Evolutionary conservation across 805 yeast genomes (phyloP), one percentile per base, ranked within the genome.

Genomic region (Starmerella apicola): DNA sequence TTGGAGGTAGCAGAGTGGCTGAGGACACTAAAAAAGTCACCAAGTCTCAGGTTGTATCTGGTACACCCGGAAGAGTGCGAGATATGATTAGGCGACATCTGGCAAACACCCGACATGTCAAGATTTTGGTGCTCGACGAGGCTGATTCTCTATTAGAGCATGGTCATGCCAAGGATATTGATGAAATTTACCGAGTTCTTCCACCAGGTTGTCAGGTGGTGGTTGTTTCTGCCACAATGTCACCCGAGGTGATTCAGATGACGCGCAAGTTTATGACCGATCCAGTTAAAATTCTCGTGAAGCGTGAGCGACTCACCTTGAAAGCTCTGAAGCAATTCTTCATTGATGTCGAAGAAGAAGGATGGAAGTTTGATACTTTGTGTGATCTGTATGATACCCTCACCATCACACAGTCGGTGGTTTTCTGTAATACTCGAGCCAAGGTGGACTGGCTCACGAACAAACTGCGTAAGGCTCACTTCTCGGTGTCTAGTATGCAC

Each of bases 361-460:
- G 79, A 49, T 85, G 78, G 83, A 91, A 91, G 66, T 83, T 85
- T 58, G 97, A 88, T 60, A 82, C 94, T 39, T 67, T 91, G 53
- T 81, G 94, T 61, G 98, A 91, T 63, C 67, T 91, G 52, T 91
- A 91, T 67, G 98, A 88, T 65, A 80, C 94, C 41, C 70, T 91
- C 56, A 81, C 95, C 33, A 83, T 91, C 55, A 88, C 97, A 39
- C 98, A 91, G 65, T 94, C 96, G 36, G 97, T 91, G 48, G 91
- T 91, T 39, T 91, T 91, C 72, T 91, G 98, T 68, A 91, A 91
- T 71, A 86, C 97, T 50, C 81, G 88, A 66, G 72, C 79, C 62
- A 88, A 88, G 71, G 98, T 88, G 50, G 94, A 84, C 63, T 81
- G 81, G 78, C 72, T 91, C 42, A 70, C 93, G 40, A 80, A 74